Evolutionary conservation across 2,329 filamentous ascomycete genomes (phyloP).

Genomic region (Aureobasidium subglaciale): DNA sequence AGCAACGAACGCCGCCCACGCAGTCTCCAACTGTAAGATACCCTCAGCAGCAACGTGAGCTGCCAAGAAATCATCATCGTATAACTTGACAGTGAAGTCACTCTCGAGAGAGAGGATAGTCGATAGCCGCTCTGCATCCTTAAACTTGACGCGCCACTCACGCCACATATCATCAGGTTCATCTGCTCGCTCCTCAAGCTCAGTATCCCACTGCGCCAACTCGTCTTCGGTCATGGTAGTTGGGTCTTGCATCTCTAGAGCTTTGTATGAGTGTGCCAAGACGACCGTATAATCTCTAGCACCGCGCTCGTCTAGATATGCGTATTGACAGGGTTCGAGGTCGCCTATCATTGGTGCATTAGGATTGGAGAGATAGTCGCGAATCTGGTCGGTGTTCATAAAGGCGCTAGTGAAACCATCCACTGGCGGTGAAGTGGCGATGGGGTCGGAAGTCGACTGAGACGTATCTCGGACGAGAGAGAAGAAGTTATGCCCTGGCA

Average conservation of each 20-base stretch:
- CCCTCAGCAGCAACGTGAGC: background rate
- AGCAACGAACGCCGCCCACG: too few relatives aligned
- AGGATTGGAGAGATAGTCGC: background rate
- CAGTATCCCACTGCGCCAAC: background rate
- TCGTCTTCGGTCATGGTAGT: background rate
- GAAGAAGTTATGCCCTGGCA: background rate
- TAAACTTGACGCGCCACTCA: background rate
- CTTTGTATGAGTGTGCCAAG: background rate
- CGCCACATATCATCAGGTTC: background rate
- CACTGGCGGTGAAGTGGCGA: background rate
- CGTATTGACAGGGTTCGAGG: background rate
- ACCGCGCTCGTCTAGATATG: background rate
- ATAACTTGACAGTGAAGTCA: background rate
- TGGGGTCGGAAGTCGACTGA: background rate
- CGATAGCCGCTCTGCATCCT: background rate
- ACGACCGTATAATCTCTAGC: background rate
- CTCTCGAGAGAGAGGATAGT: background rate
- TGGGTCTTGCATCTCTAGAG: background rate
- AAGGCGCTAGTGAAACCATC: background rate
- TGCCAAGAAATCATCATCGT: background rate
- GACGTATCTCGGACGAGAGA: background rate
- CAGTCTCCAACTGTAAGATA: background rate
- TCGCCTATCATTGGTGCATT: background rate
- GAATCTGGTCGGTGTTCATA: background rate
- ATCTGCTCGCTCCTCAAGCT: background rate